A percentile compares a stretch with the other conserved stretches of the same genome.
phyloP scores from a whole-genome alignment of 139 green algal genomes.

The Raphidocelis subcapitata region DNA sequence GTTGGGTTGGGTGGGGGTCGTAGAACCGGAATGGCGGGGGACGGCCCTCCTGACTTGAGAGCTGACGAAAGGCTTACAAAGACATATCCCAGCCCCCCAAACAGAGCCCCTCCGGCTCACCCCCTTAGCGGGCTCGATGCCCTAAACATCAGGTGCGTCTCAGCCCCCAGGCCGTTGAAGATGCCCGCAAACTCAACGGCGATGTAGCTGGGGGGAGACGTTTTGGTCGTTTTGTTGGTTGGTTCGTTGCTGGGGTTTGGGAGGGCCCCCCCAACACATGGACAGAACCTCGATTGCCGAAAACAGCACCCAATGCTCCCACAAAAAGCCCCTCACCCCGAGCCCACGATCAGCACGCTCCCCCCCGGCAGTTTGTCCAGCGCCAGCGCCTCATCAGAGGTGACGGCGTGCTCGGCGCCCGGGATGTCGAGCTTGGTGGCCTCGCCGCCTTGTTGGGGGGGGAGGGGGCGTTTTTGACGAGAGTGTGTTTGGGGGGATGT shows the following conservation, averaged over 20 bases:
- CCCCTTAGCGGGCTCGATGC: conserved; percentile 61
- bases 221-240: not conserved
- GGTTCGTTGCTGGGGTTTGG: not conserved
- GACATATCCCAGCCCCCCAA: too few relatives aligned
- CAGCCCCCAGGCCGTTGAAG: conserved; percentile 82
- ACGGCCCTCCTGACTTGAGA: too few relatives aligned
- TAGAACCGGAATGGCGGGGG: too few relatives aligned
- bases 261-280: not conserved
- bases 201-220: conserved; percentile 98
- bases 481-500: too few relatives aligned
- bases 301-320: too few relatives aligned
- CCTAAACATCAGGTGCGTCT: conserved; percentile 86
- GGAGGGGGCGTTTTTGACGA: too few relatives aligned
- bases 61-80: too few relatives aligned
- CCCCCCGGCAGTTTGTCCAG: conserved; percentile 66
- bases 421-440: conserved; percentile 50
- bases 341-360: conserved; percentile 87
- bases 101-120: conserved; percentile 14
- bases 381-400: conserved; percentile 88
- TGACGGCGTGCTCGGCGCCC: conserved; percentile 84
- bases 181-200: conserved; percentile 95
- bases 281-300: too few relatives aligned
- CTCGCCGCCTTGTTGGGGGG: too few relatives aligned
- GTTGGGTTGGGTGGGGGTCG: too few relatives aligned
- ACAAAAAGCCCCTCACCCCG: conserved; percentile 65